Base-by-base conservation (phyloP, 2,329 filamentous ascomycete genomes). In the Metarhizium brunneum region DNA sequence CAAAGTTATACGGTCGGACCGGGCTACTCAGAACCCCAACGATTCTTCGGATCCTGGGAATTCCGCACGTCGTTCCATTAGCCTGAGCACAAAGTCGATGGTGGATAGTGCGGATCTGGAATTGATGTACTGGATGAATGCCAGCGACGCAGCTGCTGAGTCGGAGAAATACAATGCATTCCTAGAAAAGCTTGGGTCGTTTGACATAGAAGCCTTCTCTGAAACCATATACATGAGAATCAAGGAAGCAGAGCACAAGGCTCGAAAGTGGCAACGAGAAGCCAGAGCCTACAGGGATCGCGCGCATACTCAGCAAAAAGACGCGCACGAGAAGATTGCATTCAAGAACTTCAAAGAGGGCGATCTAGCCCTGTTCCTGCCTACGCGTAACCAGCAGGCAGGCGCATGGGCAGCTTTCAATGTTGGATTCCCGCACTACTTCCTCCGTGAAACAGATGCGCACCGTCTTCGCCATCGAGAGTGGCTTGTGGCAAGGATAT, bases 361-460 rank as follows among this genome's bases (percentile, higher is more conserved):
- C 7, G 94, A 99, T 66, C 79, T 99, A 14, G 94, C 92, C 13
- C 72, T 99, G 2, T 99, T 99, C 74, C 74, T 99, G 45, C 94
- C 94, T 0, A 99, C 94, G 0, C 82, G 92, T 40, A 97, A 96
- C 67, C 92, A 97, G 71, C 89, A 88, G 42, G 94, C 91, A 4
- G 88, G 92, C 16, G 92, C 94, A 0, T 99, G 94, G 94, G 94
- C 94, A 5, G 94, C 94, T 0, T 99, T 99, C 79, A 99, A 99
- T 65, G 89, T 99, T 36, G 92, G 92, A 1, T 95, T 92, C 58
- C 94, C 94, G 8, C 94, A 99, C 69, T 97, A 94, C 73, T 99
- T 99, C 74, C 79, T 99, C 2, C 88, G 91, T 40, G 94, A 99
- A 70, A 88, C 95, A 68, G 92, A 97, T 63, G 81, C 80, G 1